Conservation (phyloP, 257 asterid species). For the Solanum chaucha region DNA sequence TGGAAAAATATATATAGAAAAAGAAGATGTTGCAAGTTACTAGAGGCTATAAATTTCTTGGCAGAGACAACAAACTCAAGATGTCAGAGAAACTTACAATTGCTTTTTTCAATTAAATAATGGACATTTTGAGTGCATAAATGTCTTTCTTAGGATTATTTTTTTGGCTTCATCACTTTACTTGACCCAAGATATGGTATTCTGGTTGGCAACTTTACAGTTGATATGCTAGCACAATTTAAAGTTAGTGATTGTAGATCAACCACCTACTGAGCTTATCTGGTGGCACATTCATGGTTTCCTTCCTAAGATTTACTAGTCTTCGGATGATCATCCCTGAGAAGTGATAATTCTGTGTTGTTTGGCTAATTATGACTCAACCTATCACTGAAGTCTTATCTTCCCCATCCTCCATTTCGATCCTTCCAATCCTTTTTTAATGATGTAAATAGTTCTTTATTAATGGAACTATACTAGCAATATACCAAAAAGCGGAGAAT, state of each 20-base stretch:
- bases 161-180: background rate
- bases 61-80: background rate
- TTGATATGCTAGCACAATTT: background rate
- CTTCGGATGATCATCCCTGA: background rate
- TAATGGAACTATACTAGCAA: background rate
- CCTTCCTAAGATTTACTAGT: background rate
- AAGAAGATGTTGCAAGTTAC: background rate
- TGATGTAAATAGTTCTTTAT: background rate
- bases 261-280: background rate
- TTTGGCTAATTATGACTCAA: background rate
- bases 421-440: background rate
- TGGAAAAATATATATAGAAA: background rate
- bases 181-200: background rate
- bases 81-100: background rate
- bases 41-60: background rate
- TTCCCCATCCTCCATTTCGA: background rate
- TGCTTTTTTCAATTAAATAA: background rate
- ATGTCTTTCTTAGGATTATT: background rate
- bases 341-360: background rate
- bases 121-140: background rate
- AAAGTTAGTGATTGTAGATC: background rate
- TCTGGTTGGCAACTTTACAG: background rate
- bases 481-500: background rate
- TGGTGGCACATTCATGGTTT: background rate
- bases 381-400: background rate